Evolutionary conservation across 192 early-diverging fungal genomes (phyloP).

Genomic region (Coemansia sp.): DNA sequence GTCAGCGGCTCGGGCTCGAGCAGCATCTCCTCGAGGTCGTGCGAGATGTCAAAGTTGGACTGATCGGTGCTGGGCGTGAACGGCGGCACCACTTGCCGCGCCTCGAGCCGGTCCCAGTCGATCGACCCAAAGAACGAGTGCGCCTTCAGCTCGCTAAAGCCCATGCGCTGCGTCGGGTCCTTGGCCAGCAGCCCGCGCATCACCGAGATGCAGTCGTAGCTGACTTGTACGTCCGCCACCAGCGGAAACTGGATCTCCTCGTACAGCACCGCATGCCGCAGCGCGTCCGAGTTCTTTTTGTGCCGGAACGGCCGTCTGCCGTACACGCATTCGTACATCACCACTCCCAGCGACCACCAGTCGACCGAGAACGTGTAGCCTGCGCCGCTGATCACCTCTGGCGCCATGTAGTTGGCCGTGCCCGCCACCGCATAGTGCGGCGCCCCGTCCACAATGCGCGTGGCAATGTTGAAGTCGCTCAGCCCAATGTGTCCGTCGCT

Average conservation of each 20-base stretch:
- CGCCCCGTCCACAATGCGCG: conserved; percentile 55
- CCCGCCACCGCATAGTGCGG: conserved; percentile 79
- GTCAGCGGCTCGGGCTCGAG: conserved; percentile 95
- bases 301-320: conserved; percentile 69
- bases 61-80: conserved; percentile 83
- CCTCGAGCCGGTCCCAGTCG: conserved; percentile 72
- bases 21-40: conserved; percentile 93
- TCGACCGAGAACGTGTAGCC: conserved; percentile 84
- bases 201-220: conserved; percentile 64
- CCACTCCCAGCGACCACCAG: conserved; percentile 93
- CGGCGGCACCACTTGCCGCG: conserved; percentile 68
- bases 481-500: conserved; percentile 80
- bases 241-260: conserved; percentile 63
- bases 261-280: conserved; percentile 62
- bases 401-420: conserved; percentile 89
- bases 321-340: conserved; percentile 84
- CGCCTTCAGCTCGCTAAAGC: conserved; percentile 64
- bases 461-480: conserved; percentile 97
- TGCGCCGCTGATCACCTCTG: conserved; percentile 60
- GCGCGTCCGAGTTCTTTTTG: conserved; percentile 55
- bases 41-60: conserved; percentile 93
- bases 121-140: conserved; percentile 79
- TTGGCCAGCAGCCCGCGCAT: conserved; percentile 73
- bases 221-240: conserved; percentile 48
- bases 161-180: conserved; percentile 72